These are phyloP conservation scores for Ceratobasidium papillatum DNA, from an alignment of 1,284 basidiomycete genomes.

Conservation along the genomic window DNA sequence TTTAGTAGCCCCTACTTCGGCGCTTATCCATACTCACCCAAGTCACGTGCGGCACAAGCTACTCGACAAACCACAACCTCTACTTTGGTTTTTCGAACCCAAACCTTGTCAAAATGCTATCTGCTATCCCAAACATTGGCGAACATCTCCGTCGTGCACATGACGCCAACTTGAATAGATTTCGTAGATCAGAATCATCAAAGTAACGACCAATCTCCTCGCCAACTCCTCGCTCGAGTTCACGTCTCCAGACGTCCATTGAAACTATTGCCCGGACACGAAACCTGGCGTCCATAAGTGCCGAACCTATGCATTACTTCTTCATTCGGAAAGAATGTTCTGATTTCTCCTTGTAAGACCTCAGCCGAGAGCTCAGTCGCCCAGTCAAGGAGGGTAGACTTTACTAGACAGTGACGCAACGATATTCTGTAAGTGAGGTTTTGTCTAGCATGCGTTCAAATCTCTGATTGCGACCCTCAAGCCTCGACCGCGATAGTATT, in stretches of 20 bases:
- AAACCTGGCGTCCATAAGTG: conserved; percentile 6
- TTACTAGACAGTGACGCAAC: conserved; percentile 4
- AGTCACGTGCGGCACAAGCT: not conserved
- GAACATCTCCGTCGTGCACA: not conserved
- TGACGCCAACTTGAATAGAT: too few relatives aligned
- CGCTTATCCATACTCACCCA: not conserved
- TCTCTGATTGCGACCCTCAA: conserved; percentile 6
- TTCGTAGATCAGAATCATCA: not conserved
- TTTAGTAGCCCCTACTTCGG: not conserved
- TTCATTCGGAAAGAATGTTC: not conserved
- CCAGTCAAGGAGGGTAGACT: not conserved
- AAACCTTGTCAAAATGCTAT: not conserved
- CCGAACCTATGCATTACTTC: not conserved
- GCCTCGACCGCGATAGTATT: conserved; percentile 25
- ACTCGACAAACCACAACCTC: not conserved
- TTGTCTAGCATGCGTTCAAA: conserved; percentile 12
- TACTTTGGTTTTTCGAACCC: not conserved
- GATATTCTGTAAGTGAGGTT: conserved; percentile 6
- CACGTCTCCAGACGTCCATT: conserved; percentile 9
- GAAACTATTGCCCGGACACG: conserved; percentile 1
- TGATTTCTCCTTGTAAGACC: not conserved
- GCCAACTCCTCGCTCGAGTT: conserved; percentile 31
- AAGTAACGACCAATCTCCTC: conserved; percentile 17
- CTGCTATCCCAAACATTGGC: not conserved
- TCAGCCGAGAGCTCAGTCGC: conserved; percentile 35